Base-by-base conservation (phyloP, 805 yeast species). In the Scheffersomyces spartinae region DNA sequence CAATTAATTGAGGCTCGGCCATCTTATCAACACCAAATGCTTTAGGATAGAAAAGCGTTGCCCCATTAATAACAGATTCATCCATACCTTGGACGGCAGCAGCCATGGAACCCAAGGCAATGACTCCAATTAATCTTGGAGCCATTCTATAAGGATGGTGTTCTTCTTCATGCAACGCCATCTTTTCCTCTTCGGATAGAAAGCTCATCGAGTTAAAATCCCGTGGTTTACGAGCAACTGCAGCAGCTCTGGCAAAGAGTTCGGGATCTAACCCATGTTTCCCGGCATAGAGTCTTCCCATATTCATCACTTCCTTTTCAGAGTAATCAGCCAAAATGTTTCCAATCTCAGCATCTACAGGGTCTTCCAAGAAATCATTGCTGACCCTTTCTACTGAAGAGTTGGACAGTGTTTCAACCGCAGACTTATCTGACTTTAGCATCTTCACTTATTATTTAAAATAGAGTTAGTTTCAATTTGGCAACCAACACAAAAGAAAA, bases 61-160 rank as follows among this genome's bases (percentile, higher is more conserved):
- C 83, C 18, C 83, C 84, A 34, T 75, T 74, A 31, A 72, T 55
- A 7, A 74, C 82, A 5, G 81, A 66, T 44, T 76, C 80, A 45
- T 76, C 84, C 80, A 73, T 73, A 27, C 84, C 84, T 43, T 76
- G 84, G 20, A 74, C 79, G 4, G 78, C 74, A 4, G 80, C 77
- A 26, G 80, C 73, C 59, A 74, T 55, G 3, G 82, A 74, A 23
- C 78, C 72, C 40, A 73, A 51, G 6, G 74, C 64, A 47, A 71
- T 65, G 12, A 68, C 63, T 31, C 57, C 69, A 33, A 67, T 46
- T 38, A 77, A 54, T 31, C 62, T 69, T 7, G 40, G 13, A 55
- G 67, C 72, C 14, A 67, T 26, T 27, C 54, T 54, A 62, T 63
- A 60, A 28, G 42, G 55, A 20, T 49, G 40, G n/a, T 47, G 56